A percentile compares a stretch with the other conserved stretches of the same genome.
phyloP scores from a whole-genome alignment of 2,329 filamentous ascomycete species.

The Chaetomium sp. region DNA sequence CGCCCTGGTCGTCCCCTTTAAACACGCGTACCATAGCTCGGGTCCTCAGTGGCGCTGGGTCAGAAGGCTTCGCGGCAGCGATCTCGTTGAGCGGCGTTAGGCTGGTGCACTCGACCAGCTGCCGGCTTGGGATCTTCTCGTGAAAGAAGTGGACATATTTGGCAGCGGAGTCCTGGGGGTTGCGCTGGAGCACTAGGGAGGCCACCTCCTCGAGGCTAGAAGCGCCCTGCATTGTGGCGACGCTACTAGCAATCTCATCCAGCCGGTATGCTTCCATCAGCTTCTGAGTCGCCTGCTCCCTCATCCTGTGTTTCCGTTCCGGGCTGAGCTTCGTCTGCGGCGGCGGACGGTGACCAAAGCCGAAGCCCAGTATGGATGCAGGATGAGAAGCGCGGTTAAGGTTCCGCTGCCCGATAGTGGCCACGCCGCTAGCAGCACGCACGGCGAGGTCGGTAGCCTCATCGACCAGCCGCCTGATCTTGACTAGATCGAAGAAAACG shows the following conservation, averaged over 20 bases:
- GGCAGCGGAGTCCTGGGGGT: slow-evolving; percentile 68
- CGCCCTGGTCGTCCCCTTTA: slow-evolving; percentile 72
- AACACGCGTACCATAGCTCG: slow-evolving; percentile 74
- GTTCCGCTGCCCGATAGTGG: slow-evolving; percentile 64
- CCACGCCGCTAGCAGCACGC: slow-evolving; percentile 72
- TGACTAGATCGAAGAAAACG: slow-evolving; percentile 81
- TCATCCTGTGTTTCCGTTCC: slow-evolving; percentile 76
- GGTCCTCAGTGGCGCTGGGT: slow-evolving; percentile 70
- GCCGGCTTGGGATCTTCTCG: slow-evolving; percentile 79
- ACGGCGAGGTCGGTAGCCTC: slow-evolving; percentile 78
- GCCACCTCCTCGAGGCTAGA: slow-evolving; percentile 78
- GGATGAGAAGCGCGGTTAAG: slow-evolving; percentile 48
- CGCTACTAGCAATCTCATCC: slow-evolving; percentile 81
- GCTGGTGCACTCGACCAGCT: slow-evolving; percentile 71
- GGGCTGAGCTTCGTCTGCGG: slow-evolving; percentile 67
- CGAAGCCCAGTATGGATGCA: slow-evolving; percentile 51
- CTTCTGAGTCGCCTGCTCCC: slow-evolving; percentile 78
- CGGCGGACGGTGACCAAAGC: slow-evolving; percentile 54
- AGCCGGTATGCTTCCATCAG: slow-evolving; percentile 75
- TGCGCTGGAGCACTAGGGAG: slow-evolving; percentile 69
- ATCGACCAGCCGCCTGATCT: slow-evolving; percentile 77
- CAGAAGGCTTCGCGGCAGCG: slow-evolving; percentile 62
- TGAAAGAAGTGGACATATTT: slow-evolving; percentile 93
- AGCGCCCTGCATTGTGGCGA: slow-evolving; percentile 80
- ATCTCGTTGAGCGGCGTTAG: slow-evolving; percentile 68